Evolutionary conservation across 305 asterid genomes (phyloP), one percentile per base, ranked within the genome.

Genomic region (Euphrasia arctica): DNA sequence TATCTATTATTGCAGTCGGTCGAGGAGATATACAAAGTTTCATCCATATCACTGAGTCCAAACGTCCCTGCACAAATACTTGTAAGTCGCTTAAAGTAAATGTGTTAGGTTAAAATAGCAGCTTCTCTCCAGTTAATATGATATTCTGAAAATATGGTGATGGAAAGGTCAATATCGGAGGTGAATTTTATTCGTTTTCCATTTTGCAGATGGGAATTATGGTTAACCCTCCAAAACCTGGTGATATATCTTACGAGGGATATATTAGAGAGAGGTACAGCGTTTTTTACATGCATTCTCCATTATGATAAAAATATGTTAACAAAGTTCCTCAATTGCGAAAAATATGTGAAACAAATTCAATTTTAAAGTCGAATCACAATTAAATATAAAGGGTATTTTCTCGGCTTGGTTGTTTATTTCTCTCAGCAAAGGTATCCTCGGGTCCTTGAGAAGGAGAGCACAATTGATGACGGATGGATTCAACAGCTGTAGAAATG

Each of bases 41-140:
- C 99, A 47, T 94, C 99, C 58, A 94, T 94, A 72, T 62, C 99
- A 11, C 91, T 94, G 66, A 86, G 98, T 77, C 99, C 99, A 59
- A 94, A 88, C 70, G 99, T 94, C 48, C 96, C 99, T 58, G 99
- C 85, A 54, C 99, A 94, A 84, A 88, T 94, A 74, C 89, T 94
- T 48, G 99, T 94, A 85, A 81, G 99, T 71, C 45, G 18, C 18
- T 56, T 13, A 28, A 7, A 14, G 25, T 25, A 55, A 28, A 55
- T 10, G 42, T 55, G 39, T 55, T 55, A 11, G 57, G 14, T 55
- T 55, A 27, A 48, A 49, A 7, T 52, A 52, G 58, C 29, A 5
- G 58, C 58, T 28, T 15, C 58, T 29, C 8, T 31, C 32, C 15
- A 3, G 10, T 56, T 56, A 28, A 28, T 15, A 47, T 54, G 39